phyloP scores from a whole-genome alignment of 2,329 filamentous ascomycete genomes.

The Diaporthe nobilis region DNA sequence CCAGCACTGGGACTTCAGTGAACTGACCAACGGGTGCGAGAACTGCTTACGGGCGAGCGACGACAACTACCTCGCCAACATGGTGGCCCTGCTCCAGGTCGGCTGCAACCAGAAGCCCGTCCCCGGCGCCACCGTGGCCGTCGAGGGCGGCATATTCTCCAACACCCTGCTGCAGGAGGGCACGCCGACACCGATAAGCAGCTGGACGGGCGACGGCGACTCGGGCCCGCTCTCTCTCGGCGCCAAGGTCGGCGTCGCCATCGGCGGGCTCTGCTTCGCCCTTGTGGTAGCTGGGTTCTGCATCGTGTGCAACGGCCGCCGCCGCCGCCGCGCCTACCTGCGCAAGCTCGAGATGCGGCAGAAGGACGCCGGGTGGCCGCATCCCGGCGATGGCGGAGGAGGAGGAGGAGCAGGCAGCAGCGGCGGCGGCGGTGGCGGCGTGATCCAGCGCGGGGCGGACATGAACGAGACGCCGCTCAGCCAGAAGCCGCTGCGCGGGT shows the following conservation, averaged over 20 bases:
- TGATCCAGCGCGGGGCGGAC: slow-evolving; percentile 50
- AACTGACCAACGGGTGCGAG: slow-evolving; percentile 67
- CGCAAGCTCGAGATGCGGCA: slow-evolving; percentile 60
- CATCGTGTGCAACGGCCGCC: slow-evolving; percentile 70
- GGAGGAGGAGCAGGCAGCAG: neutral
- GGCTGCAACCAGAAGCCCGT: slow-evolving; percentile 68
- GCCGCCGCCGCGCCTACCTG: slow-evolving; percentile 67
- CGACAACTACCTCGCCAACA: slow-evolving; percentile 65
- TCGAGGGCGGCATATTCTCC: slow-evolving; percentile 69
- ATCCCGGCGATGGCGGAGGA: slow-evolving; percentile 46
- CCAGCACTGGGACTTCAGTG: slow-evolving; percentile 59
- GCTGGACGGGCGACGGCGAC: slow-evolving; percentile 55
- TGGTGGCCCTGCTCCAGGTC: slow-evolving; percentile 66
- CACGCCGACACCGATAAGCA: slow-evolving; percentile 58
- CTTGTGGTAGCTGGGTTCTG: slow-evolving; percentile 64
- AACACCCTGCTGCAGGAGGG: slow-evolving; percentile 63
- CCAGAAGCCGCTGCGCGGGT: slow-evolving; percentile 65
- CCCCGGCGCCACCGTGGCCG: slow-evolving; percentile 61
- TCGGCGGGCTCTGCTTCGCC: slow-evolving; percentile 64
- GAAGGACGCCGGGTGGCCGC: slow-evolving; percentile 58
- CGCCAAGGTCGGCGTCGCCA: slow-evolving; percentile 70
- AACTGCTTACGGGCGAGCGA: slow-evolving; percentile 60
- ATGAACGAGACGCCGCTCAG: slow-evolving; percentile 68
- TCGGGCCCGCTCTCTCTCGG: slow-evolving; percentile 66
- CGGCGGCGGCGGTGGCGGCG: slow-evolving; percentile 33